Conservation (phyloP, 371 early-diverging fungal genomes). For the Mucor indicus region DNA sequence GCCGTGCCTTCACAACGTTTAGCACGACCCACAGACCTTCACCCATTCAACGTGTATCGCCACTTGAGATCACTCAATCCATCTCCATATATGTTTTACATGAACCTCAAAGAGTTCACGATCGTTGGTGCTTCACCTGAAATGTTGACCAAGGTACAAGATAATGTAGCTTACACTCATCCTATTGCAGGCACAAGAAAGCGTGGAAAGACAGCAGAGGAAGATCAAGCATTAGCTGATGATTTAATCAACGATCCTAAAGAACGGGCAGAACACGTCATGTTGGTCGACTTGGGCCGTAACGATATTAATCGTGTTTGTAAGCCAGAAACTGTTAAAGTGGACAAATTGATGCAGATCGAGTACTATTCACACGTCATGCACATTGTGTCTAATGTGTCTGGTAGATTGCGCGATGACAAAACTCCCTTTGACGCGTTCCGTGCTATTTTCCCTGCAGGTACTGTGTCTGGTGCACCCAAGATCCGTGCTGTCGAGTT, state of each 20-base stretch:
- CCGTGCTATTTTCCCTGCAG: constrained; percentile 96
- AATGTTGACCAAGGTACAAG: constrained; percentile 92
- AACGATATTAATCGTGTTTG: constrained; percentile 97
- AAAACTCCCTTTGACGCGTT: constrained; percentile 94
- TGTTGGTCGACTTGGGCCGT: constrained; percentile 97
- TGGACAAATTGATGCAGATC: constrained; percentile 94
- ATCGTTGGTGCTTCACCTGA: constrained; percentile 98
- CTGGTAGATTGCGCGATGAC: constrained; percentile 82
- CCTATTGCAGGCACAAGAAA: constrained; percentile 97
- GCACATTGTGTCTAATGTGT: constrained; percentile 95
- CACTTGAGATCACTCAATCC: constrained; percentile 94
- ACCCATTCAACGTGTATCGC: constrained; percentile 97
- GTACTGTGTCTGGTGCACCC: constrained; percentile 96
- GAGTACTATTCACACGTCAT: constrained; percentile 96
- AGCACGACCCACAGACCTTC: constrained; percentile 79
- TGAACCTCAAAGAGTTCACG: constrained; percentile 87
- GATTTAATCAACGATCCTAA: constrained; percentile 87
- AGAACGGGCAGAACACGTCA: constrained; percentile 95
- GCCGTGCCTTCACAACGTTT: constrained; percentile 94
- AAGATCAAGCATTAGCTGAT: constrained; percentile 81
- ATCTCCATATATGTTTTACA: constrained; percentile 98
- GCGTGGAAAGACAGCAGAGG: constrained; percentile 80
- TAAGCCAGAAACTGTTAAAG: constrained; percentile 85
- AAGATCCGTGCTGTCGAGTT: constrained; percentile 95
- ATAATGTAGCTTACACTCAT: constrained; percentile 80